phyloP scores from a whole-genome alignment of 2,329 filamentous ascomycete genomes.

The Pseudogymnoascus sp. region DNA sequence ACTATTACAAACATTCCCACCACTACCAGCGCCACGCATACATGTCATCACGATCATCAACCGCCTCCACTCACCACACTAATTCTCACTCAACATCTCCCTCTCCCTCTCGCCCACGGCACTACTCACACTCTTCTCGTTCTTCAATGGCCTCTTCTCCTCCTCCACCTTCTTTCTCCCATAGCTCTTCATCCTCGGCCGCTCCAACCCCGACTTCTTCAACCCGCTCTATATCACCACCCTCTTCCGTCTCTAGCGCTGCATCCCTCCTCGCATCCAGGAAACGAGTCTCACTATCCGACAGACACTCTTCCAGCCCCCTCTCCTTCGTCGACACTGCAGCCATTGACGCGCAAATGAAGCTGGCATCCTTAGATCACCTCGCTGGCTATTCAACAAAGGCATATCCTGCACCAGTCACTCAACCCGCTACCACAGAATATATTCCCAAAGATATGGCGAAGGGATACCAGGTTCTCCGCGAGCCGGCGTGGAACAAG shows the following conservation, averaged over 20 bases:
- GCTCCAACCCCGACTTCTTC: conserved; percentile 8
- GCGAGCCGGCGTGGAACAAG: conserved; percentile 60
- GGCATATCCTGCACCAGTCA: conserved; percentile 45
- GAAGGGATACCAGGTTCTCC: conserved; percentile 53
- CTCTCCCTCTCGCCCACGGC: conserved; percentile 22
- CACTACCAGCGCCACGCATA: neutral
- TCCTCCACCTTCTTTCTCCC: neutral
- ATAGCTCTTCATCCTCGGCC: conserved; percentile 1
- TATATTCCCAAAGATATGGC: conserved; percentile 47
- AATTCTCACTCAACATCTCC: conserved; percentile 21
- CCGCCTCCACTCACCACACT: conserved; percentile 4
- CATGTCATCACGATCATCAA: conserved; percentile 2
- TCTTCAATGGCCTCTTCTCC: conserved; percentile 21
- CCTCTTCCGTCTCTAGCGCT: conserved; percentile 8
- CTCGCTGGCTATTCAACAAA: conserved; percentile 53
- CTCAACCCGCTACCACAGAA: conserved; percentile 47
- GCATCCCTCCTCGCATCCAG: conserved; percentile 22
- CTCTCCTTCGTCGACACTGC: conserved; percentile 50
- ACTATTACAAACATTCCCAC: neutral
- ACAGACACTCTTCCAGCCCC: conserved; percentile 34
- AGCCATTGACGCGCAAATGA: conserved; percentile 53
- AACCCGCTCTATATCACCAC: conserved; percentile 10
- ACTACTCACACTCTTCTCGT: conserved; percentile 21
- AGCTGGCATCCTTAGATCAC: conserved; percentile 52
- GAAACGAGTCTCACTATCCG: conserved; percentile 23